phyloP scores from a whole-genome alignment of 176 grass and related monocot genomes.

The Themeda triandra region DNA sequence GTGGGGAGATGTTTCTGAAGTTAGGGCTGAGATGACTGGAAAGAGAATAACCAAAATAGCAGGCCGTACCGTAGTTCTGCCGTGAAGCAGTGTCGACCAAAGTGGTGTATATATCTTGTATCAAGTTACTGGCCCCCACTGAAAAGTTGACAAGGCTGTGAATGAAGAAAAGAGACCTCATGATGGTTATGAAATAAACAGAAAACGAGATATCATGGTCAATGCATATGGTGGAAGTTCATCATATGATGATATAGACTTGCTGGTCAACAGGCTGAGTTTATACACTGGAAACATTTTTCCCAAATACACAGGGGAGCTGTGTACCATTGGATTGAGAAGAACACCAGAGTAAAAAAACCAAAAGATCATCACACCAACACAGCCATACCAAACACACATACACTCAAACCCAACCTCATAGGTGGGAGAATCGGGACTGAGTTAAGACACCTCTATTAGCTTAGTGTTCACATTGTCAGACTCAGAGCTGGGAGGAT shows the following conservation, averaged over 20 bases:
- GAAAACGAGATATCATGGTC: conserved; percentile 4
- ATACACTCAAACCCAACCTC: not conserved
- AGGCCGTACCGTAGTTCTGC: conserved; percentile 58
- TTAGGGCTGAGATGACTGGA: conserved; percentile 69
- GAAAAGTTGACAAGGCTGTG: conserved; percentile 3
- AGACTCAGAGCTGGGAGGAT: not conserved
- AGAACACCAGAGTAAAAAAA: not conserved
- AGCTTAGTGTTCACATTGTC: not conserved
- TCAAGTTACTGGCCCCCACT: not conserved
- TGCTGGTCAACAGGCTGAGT: not conserved
- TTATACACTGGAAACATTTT: not conserved
- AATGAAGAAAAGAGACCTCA: conserved; percentile 5
- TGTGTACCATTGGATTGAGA: not conserved
- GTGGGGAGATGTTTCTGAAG: conserved; percentile 70
- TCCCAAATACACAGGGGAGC: not conserved
- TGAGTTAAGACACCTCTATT: not conserved
- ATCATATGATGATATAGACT: not conserved
- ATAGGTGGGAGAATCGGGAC: not conserved
- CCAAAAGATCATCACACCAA: not conserved
- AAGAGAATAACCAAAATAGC: conserved; percentile 72
- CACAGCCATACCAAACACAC: not conserved
- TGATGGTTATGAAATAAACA: not conserved
- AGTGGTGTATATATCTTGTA: conserved; percentile 17
- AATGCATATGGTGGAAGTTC: conserved; percentile 24
- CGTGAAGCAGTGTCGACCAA: conserved; percentile 23